A percentile compares a stretch with the other conserved stretches of the same genome.
phyloP scores from a whole-genome alignment of 768 basidiomycete genomes.

The Leccinum fibrillosum region DNA sequence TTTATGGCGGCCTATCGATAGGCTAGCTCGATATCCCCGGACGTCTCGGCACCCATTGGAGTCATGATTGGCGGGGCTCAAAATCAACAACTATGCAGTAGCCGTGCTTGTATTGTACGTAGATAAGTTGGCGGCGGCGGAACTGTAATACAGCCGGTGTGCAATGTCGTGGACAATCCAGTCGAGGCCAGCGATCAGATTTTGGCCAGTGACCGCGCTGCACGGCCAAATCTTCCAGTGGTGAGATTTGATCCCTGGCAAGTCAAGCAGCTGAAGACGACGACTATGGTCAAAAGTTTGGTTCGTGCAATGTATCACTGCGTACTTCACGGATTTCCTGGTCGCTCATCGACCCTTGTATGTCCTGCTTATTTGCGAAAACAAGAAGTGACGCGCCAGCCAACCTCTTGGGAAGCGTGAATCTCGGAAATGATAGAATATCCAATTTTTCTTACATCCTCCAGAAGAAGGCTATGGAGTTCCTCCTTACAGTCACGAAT shows the following conservation, averaged over 20 bases:
- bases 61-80: conserved; percentile 5
- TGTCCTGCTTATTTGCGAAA: conserved; percentile 98
- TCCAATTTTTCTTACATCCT: conserved; percentile 67
- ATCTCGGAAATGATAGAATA: conserved; percentile 10
- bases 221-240: conserved; percentile 89
- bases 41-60: conserved; percentile 8
- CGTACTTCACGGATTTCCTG: conserved; percentile 80
- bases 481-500: conserved; percentile 90
- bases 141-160: conserved; percentile 79
- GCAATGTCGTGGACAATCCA: conserved; percentile 93
- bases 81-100: conserved; percentile 1
- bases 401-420: conserved; percentile 57
- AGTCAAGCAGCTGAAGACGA: conserved; percentile 66
- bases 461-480: conserved; percentile 78
- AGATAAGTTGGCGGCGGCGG: conserved; percentile 24
- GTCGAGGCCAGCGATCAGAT: conserved; percentile 80
- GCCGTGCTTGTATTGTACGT: background rate
- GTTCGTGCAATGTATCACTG: conserved; percentile 9
- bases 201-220: conserved; percentile 87
- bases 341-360: conserved; percentile 80
- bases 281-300: conserved; percentile 5
- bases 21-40: conserved; percentile 1
- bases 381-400: conserved; percentile 95
- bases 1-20: conserved; percentile 10
- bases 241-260: conserved; percentile 80